Base-by-base conservation (phyloP, 495 filamentous ascomycete species). In the Parathielavia hyrcaniae region DNA sequence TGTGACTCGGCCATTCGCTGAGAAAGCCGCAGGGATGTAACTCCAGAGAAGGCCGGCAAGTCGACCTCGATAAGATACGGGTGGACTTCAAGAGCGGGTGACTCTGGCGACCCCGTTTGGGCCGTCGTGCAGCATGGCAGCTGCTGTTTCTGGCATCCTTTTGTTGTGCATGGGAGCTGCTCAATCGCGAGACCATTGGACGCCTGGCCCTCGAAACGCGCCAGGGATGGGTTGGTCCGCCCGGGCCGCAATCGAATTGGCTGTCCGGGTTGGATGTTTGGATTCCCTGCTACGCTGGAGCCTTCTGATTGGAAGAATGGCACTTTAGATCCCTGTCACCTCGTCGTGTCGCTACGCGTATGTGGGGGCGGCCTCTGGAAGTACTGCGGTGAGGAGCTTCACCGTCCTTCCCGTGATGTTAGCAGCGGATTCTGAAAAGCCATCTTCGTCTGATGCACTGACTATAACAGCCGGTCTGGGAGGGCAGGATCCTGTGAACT, bases 281-380 rank as follows among this genome's bases (percentile, higher is more conserved):
- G 30, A 63, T 62, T 62, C 55, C 45, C 59, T 55, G 59, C 19
- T 26, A 61, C 58, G 62, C 58, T 63, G 64, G 58, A 66, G 17
- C 20, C 40, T 26, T 60, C 65, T 63, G 40, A 75, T 77, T 77
- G 73, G 75, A 30, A 44, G 30, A 26, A 55, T 59, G 35, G 34
- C 63, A 68, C 62, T 70, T 61, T 64, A 67, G 46, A 68, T 66
- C 71, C 73, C 65, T 73, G 72, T 58, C 12, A 8, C 5, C 19
- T 20, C 41, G 58, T 54, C 65, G 67, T 62, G 67, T 64, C 63
- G 58, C 53, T 22, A n/a, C 43, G 34, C 26, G 22, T 26, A 9
- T 11, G 22, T 40, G 20, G 26, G 50, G 50, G 17, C 5, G 13
- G 6, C 39, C 7, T 32, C 20, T 14, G 40, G 26, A 49, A 16